phyloP scores from a whole-genome alignment of 768 basidiomycete genomes.

The Suillus brevipes region DNA sequence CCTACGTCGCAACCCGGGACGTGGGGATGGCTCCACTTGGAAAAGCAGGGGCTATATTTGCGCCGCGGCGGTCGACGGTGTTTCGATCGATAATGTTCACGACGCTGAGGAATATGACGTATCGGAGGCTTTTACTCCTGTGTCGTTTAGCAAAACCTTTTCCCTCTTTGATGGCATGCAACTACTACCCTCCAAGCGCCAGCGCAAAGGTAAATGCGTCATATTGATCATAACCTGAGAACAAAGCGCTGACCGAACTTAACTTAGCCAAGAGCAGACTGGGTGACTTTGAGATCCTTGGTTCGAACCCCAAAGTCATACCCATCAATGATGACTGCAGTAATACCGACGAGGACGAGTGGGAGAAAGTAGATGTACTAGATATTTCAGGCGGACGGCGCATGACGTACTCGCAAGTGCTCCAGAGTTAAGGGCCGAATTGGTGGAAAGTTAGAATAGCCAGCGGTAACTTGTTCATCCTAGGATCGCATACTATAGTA shows the following conservation, averaged over 20 bases:
- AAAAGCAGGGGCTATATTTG: constrained; percentile 4
- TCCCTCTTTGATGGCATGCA: constrained; percentile 9
- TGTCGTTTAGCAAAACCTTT: not conserved
- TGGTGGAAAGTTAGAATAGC: not conserved
- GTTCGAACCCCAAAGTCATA: constrained; percentile 19
- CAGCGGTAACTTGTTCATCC: not conserved
- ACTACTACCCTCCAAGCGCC: constrained; percentile 5
- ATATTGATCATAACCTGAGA: not conserved
- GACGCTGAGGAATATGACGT: not conserved
- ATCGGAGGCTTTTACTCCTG: not conserved
- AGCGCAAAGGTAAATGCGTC: constrained; percentile 16
- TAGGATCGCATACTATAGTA: not conserved
- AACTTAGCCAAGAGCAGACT: constrained; percentile 14
- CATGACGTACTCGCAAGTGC: constrained; percentile 26
- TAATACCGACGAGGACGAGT: constrained; percentile 13
- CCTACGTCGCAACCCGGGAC: constrained; percentile 1
- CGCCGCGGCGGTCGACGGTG: not conserved
- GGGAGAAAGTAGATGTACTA: constrained; percentile 22
- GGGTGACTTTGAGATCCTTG: constrained; percentile 26
- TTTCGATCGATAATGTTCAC: not conserved
- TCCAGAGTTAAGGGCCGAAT: constrained; percentile 8
- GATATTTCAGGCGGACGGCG: constrained; percentile 11
- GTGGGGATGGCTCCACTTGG: constrained; percentile 1
- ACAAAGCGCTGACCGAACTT: not conserved
- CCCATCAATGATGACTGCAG: constrained; percentile 14